These are phyloP conservation scores for Syzygium jambos DNA, from an alignment of 345 rosid genomes.

Conservation along the genomic window DNA sequence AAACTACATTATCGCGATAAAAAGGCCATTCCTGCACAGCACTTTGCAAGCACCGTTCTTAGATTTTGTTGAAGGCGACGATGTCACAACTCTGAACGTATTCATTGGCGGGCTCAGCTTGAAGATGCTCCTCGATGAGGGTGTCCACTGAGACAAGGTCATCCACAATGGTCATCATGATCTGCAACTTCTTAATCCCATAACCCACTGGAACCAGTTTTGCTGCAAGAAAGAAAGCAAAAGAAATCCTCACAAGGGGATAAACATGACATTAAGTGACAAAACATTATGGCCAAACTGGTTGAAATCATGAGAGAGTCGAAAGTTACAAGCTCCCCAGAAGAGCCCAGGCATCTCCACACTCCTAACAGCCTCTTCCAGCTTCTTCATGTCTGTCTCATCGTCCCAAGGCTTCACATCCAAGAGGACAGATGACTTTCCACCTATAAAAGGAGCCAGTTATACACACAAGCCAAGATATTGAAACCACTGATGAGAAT, in stretches of 20 bases:
- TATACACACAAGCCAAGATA: not conserved
- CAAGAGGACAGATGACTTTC: conserved; percentile 85
- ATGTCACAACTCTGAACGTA: conserved; percentile 90
- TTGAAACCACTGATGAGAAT: not conserved
- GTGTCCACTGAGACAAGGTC: conserved; percentile 86
- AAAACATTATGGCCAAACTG: not conserved
- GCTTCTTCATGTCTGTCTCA: conserved; percentile 96
- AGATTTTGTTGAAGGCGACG: conserved; percentile 93
- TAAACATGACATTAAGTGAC: not conserved
- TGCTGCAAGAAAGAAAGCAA: conserved; percentile 33
- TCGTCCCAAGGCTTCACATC: conserved; percentile 98
- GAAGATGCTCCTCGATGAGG: conserved; percentile 70
- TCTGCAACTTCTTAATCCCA: conserved; percentile 84
- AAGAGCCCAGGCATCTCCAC: conserved; percentile 79
- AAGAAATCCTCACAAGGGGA: not conserved
- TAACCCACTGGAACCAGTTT: conserved; percentile 82
- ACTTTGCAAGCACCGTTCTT: not conserved
- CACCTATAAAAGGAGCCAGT: conserved; percentile 34
- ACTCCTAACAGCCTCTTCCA: conserved; percentile 63
- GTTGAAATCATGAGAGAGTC: not conserved
- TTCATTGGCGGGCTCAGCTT: conserved; percentile 69
- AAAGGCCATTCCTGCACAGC: not conserved
- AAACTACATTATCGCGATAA: not conserved
- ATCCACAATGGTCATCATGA: conserved; percentile 87
- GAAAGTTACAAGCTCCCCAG: conserved; percentile 89